phyloP scores from a whole-genome alignment of 1,284 basidiomycete genomes.

The Ceratobasidium sp. region DNA sequence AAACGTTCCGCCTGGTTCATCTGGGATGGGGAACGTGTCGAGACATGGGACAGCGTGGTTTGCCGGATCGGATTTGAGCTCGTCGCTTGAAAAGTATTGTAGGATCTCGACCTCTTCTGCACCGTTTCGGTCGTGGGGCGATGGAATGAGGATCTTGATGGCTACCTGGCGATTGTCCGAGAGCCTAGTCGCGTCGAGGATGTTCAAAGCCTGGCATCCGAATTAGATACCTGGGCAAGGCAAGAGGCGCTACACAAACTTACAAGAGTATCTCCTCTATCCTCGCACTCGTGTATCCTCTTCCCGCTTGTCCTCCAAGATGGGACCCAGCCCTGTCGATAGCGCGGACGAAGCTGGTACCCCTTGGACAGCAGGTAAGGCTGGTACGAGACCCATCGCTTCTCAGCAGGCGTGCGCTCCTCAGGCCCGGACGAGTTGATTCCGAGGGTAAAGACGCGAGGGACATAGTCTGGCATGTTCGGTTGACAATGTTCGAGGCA shows the following conservation, averaged over 20 bases:
- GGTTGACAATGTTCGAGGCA: too few relatives aligned
- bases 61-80: not conserved
- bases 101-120: constrained; percentile 25
- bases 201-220: not conserved
- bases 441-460: not conserved
- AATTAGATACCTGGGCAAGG: not conserved
- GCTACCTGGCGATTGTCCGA: constrained; percentile 9
- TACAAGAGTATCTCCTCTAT: constrained; percentile 8
- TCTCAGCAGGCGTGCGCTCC: constrained; percentile 6
- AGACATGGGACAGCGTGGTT: constrained; percentile 26
- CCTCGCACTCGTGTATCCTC: not conserved
- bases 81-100: constrained; percentile 8
- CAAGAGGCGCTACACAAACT: not conserved
- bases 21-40: constrained; percentile 18
- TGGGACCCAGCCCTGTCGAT: constrained; percentile 23
- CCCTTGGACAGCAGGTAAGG: constrained; percentile 34
- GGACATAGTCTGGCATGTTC: constrained; percentile 1
- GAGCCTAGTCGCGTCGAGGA: constrained; percentile 21
- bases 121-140: constrained; percentile 23
- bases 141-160: constrained; percentile 16
- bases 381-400: constrained; percentile 29
- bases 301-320: constrained; percentile 2
- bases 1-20: constrained; percentile 6
- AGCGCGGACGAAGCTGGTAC: constrained; percentile 21
- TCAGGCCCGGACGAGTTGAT: constrained; percentile 21